phyloP scores from a whole-genome alignment of 345 rosid genomes.

The Euphorbia peplus region DNA sequence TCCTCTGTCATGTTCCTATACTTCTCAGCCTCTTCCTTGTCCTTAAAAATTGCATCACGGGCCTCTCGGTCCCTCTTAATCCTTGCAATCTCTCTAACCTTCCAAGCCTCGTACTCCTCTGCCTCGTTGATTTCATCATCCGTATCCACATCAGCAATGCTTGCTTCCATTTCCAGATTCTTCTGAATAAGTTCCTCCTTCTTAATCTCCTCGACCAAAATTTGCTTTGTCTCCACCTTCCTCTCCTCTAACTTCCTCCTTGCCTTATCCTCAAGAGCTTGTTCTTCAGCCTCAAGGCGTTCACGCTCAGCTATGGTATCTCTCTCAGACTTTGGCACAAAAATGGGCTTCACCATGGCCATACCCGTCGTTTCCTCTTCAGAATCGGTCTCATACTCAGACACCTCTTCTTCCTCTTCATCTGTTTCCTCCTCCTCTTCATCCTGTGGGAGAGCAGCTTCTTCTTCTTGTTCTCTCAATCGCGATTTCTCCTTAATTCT shows the following conservation, averaged over 20 bases:
- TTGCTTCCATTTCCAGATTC: constrained; percentile 57
- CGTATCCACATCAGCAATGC: constrained; percentile 68
- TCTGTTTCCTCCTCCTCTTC: constrained; percentile 63
- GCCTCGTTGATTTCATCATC: constrained; percentile 78
- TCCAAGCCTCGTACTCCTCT: constrained; percentile 77
- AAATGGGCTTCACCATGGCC: constrained; percentile 64
- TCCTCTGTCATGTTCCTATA: constrained; percentile 79
- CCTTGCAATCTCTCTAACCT: constrained; percentile 75
- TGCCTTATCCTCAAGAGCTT: constrained; percentile 55
- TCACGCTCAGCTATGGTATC: constrained; percentile 74
- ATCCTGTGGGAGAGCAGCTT: constrained; percentile 46
- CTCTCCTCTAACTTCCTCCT: constrained; percentile 59
- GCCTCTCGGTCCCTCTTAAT: constrained; percentile 68
- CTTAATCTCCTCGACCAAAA: constrained; percentile 63
- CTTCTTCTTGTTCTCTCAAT: constrained; percentile 56
- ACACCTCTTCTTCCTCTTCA: constrained; percentile 63
- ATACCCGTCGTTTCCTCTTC: constrained; percentile 59
- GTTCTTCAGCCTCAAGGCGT: constrained; percentile 60
- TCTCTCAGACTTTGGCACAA: constrained; percentile 67
- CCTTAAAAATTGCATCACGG: constrained; percentile 65
- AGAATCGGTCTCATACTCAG: constrained; percentile 76
- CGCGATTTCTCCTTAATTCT: constrained; percentile 51
- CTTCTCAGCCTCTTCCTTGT: constrained; percentile 71
- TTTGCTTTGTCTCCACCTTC: constrained; percentile 58
- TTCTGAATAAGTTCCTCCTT: constrained; percentile 62